These are phyloP conservation scores for Apocynum venetum DNA, from an alignment of 257 asterid species.

Conservation along the genomic window DNA sequence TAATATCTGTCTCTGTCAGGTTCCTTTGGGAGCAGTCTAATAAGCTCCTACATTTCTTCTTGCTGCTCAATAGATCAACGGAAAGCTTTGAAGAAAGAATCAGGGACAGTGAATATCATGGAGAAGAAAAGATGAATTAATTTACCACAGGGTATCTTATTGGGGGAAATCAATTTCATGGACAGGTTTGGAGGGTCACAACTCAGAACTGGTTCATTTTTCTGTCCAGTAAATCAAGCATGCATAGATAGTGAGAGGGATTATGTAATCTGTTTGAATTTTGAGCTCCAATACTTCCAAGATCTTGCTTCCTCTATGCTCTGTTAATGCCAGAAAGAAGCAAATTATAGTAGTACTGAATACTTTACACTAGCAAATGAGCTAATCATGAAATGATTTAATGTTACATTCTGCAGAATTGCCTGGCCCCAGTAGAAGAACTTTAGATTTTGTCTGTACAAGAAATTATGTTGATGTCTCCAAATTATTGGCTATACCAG, in stretches of 20 bases:
- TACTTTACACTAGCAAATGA: conserved; percentile 7
- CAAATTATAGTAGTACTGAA: neutral
- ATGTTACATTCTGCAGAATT: conserved; percentile 43
- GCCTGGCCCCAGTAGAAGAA: neutral
- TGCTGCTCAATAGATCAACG: conserved; percentile 60
- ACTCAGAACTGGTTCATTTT: conserved; percentile 1
- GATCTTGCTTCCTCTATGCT: conserved; percentile 54
- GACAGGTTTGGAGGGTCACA: conserved; percentile 55
- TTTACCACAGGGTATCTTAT: conserved; percentile 89
- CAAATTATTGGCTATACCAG: neutral
- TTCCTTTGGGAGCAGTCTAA: neutral
- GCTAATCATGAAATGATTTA: conserved; percentile 9
- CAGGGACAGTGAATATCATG: conserved; percentile 37
- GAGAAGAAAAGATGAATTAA: conserved; percentile 50
- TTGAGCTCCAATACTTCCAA: conserved; percentile 92
- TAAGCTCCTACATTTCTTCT: conserved; percentile 5
- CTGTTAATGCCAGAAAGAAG: conserved; percentile 5
- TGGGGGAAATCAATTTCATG: conserved; percentile 97
- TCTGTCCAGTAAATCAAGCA: conserved; percentile 4
- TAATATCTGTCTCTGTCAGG: neutral
- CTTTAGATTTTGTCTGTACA: neutral
- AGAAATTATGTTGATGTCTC: neutral
- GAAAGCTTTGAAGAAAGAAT: conserved; percentile 77
- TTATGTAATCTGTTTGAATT: conserved; percentile 90
- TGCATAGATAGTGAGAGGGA: conserved; percentile 62